phyloP scores from a whole-genome alignment of 73 alveolate species.

The Paramecium sonneborni region DNA sequence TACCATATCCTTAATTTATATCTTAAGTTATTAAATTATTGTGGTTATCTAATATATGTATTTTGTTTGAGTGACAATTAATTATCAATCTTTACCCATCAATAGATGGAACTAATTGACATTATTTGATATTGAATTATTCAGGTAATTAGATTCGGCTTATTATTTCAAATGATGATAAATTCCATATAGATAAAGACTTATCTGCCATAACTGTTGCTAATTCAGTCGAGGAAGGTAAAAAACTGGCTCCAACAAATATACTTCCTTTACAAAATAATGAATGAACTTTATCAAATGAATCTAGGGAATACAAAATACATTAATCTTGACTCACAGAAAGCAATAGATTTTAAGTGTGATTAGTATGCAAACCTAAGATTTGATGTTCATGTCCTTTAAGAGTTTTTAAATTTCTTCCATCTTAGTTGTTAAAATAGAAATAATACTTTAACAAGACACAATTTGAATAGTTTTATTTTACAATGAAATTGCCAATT shows the following conservation, averaged over 20 bases:
- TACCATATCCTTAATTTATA: conserved; percentile 12
- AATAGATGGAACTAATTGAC: neutral
- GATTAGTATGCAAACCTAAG: neutral
- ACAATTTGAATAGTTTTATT: conserved; percentile 32
- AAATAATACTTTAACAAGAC: neutral
- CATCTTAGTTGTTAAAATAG: neutral
- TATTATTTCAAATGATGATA: conserved; percentile 30
- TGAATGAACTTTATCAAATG: conserved; percentile 50
- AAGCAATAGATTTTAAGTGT: neutral
- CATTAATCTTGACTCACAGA: neutral
- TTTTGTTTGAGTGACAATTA: neutral
- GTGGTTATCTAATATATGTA: neutral
- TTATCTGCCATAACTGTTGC: conserved; percentile 33
- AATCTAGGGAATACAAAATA: neutral
- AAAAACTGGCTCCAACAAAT: conserved; percentile 22
- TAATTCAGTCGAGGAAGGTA: conserved; percentile 33
- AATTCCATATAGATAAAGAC: conserved; percentile 36
- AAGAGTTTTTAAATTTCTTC: conserved; percentile 25
- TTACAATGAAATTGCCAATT: conserved; percentile 20
- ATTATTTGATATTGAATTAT: neutral
- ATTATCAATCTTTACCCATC: conserved; percentile 45
- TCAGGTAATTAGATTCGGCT: neutral
- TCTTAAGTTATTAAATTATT: neutral
- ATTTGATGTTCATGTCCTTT: conserved; percentile 32
- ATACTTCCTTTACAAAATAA: neutral